Evolutionary conservation across 2,329 filamentous ascomycete genomes (phyloP), one percentile per base, ranked within the genome.

Genomic region (Cylindrodendrum hubeiense): DNA sequence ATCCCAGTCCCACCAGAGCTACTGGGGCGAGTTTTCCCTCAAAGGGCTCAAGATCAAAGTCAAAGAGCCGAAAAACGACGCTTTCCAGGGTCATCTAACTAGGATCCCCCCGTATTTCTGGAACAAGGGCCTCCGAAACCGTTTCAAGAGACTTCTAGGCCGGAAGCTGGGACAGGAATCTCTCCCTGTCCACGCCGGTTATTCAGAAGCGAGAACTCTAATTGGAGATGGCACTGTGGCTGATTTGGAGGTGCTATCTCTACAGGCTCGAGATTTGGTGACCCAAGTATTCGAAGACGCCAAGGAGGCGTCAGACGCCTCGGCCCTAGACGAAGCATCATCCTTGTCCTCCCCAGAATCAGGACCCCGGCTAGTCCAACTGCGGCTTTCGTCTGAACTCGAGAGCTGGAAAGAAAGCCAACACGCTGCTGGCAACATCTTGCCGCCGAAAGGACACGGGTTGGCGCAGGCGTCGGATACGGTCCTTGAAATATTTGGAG

Each of bases 21-120:
- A 72, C 56, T 72, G 70, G 70, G 49, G 53, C 41, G 70, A 72
- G 57, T 71, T 72, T 67, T 66, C 70, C 55, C 70, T 72, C 54
- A 66, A 56, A 5, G 70, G 62, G 61, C 56, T 72, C 62, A 72
- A 72, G 47, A 63, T 72, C 30, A 69, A 72, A 51, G 66, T 63
- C 63, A 71, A 58, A 50, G 19, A 52, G 4, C 39, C 59, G 7
- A 54, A 33, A 21, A 51, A 54, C 17, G 53, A 66, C 26, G 54
- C 67, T 28, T 65, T 63, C 41, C 46, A 53, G 19, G 47, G 59
- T 28, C 28, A 28, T n/a, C 47, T 54, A 37, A 41, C 57, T 7
- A 61, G 56, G 17, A 64, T 69, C 33, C 65, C 67, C 12, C 58
- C 28, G 28, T 64, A 70, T 34, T 72, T 72, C 59, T 72, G 70